Evolutionary conservation across 352 stramenopile species (phyloP).

Genomic region (Elongisporangium senticosum): DNA sequence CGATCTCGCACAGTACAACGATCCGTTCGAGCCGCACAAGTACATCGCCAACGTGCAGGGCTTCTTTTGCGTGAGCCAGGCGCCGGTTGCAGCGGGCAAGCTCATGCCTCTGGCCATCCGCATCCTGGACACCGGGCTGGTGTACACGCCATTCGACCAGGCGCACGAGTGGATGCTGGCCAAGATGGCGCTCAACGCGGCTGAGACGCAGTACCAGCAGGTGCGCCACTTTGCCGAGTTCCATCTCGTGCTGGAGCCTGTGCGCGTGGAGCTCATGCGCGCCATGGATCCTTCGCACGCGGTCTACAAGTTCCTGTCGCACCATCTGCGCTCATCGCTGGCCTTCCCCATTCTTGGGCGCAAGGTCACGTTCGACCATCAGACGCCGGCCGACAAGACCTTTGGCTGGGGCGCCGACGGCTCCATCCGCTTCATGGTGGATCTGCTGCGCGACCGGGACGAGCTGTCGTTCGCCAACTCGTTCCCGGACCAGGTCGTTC

Average conservation of each 20-base stretch:
- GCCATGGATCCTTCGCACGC: constrained; percentile 25
- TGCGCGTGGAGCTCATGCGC: constrained; percentile 40
- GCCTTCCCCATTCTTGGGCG: constrained; percentile 21
- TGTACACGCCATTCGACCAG: constrained; percentile 21
- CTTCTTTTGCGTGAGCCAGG: constrained; percentile 29
- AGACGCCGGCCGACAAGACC: constrained; percentile 21
- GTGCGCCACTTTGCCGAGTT: constrained; percentile 22
- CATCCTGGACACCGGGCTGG: constrained; percentile 20
- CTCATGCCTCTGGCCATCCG: constrained; percentile 27
- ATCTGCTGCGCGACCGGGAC: background rate
- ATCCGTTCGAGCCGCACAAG: constrained; percentile 14
- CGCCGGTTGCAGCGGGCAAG: background rate
- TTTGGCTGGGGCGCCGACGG: constrained; percentile 28
- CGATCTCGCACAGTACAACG: constrained; percentile 14
- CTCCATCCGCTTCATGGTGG: constrained; percentile 22
- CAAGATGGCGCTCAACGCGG: constrained; percentile 33
- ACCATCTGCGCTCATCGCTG: constrained; percentile 29
- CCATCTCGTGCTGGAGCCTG: constrained; percentile 24
- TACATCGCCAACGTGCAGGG: constrained; percentile 23
- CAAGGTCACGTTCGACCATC: constrained; percentile 11
- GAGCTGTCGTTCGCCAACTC: constrained; percentile 13
- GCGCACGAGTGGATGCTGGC: constrained; percentile 24
- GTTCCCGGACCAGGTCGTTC: constrained; percentile 12
- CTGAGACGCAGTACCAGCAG: constrained; percentile 23
- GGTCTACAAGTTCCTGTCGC: constrained; percentile 29